Percentiles rank a stretch among this genome's conserved stretches.
Conservation (phyloP, 2,329 filamentous ascomycete genomes). For the Aureobasidium sp. region DNA sequence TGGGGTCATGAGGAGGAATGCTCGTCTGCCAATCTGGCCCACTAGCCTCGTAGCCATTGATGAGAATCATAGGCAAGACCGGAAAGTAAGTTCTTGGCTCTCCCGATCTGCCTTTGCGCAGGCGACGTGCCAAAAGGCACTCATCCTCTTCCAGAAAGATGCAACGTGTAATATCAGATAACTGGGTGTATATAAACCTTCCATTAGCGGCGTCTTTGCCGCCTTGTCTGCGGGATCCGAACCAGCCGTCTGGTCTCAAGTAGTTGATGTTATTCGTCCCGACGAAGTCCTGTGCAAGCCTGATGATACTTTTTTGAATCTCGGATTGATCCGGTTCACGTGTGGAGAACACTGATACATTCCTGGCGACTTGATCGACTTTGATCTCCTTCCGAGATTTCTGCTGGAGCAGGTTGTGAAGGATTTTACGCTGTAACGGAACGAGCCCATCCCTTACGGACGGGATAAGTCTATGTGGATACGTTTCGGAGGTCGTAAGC, state of each 20-base stretch:
- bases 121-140: conserved; percentile 72
- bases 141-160: conserved; percentile 81
- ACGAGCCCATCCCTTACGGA: conserved; percentile 87
- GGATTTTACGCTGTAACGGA: conserved; percentile 91
- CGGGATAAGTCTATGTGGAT: not conserved
- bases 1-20: conserved; percentile 92
- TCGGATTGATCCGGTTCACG: conserved; percentile 90
- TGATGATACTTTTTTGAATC: conserved; percentile 92
- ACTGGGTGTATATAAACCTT: conserved; percentile 94
- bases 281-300: conserved; percentile 87
- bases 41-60: conserved; percentile 96
- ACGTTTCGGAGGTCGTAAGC: not conserved
- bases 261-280: conserved; percentile 97
- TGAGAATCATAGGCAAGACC: conserved; percentile 80
- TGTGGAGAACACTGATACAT: conserved; percentile 72
- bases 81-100: conserved; percentile 85
- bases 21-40: conserved; percentile 96
- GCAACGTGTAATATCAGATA: conserved; percentile 85
- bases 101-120: conserved; percentile 80
- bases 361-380: conserved; percentile 88
- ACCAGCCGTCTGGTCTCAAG: conserved; percentile 93
- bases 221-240: conserved; percentile 90
- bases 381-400: conserved; percentile 93
- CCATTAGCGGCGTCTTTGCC: conserved; percentile 88
- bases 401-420: conserved; percentile 87